A percentile compares a stretch with the other conserved stretches of the same genome.
These are phyloP conservation scores for Tympanopsis confertula DNA, from an alignment of 2,329 filamentous ascomycete genomes.

Conservation along the genomic window DNA sequence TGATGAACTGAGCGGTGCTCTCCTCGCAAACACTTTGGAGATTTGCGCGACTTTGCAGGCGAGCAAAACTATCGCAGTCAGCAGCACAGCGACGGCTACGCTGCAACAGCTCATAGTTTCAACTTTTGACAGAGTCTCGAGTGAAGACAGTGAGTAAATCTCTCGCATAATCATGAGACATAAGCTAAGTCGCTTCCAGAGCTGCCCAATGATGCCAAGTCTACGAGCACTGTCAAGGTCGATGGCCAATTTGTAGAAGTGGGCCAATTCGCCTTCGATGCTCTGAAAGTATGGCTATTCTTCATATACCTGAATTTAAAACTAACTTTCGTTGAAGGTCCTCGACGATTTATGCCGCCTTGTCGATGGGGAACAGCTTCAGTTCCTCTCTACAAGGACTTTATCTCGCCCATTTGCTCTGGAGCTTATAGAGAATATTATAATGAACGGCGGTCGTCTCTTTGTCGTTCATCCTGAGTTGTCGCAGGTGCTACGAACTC, in stretches of 20 bases:
- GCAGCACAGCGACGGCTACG: not conserved
- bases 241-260: not conserved
- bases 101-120: not conserved
- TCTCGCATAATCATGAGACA: too few species aligned
- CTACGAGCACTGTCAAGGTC: not conserved
- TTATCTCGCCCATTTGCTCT: constrained; percentile 75
- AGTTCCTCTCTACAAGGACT: constrained; percentile 11
- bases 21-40: not conserved
- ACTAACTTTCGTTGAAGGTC: not conserved
- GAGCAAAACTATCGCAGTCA: not conserved
- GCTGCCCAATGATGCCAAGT: not conserved
- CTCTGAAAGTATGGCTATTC: not conserved
- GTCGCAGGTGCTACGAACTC: constrained; percentile 61
- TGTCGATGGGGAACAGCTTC: constrained; percentile 14
- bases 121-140: not conserved
- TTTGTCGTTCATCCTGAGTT: constrained; percentile 73
- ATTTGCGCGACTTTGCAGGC: not conserved
- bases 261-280: not conserved
- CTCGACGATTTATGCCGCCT: not conserved
- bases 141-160: not conserved
- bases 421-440: constrained; percentile 81
- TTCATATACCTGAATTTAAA: not conserved
- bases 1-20: not conserved
- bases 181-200: too few species aligned
- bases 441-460: constrained; percentile 73